Percentiles rank a stretch among this genome's conserved stretches.
phyloP scores from a whole-genome alignment of 73 alveolate species.

The Paramecium bursaria region DNA sequence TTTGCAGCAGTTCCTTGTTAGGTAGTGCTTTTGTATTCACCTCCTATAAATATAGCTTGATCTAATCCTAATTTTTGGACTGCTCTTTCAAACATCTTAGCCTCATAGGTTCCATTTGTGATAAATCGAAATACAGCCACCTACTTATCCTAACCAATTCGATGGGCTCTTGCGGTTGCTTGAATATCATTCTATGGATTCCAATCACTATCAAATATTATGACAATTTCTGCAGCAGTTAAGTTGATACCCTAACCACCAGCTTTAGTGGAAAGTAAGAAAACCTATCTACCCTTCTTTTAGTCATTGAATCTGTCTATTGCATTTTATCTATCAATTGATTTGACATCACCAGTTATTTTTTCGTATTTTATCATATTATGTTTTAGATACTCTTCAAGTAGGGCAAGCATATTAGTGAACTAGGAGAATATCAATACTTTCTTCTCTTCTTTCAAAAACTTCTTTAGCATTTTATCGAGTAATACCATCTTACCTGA shows the following conservation, averaged over 20 bases:
- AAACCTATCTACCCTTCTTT: conserved; percentile 88
- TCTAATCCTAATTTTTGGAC: conserved; percentile 90
- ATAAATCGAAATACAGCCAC: conserved; percentile 96
- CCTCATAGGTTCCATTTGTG: conserved; percentile 96
- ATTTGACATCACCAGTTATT: conserved; percentile 95
- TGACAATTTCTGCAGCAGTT: conserved; percentile 98
- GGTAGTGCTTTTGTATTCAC: conserved; percentile 77
- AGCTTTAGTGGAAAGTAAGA: conserved; percentile 96
- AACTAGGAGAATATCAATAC: conserved; percentile 97
- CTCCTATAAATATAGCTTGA: conserved; percentile 87
- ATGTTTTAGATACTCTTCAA: conserved; percentile 86
- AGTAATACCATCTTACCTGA: conserved; percentile 93
- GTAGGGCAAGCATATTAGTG: conserved; percentile 91
- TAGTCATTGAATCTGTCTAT: conserved; percentile 95
- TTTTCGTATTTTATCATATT: conserved; percentile 86
- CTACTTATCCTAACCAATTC: conserved; percentile 97
- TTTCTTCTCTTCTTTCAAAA: conserved; percentile 82
- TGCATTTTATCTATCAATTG: conserved; percentile 90
- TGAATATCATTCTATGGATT: conserved; percentile 97
- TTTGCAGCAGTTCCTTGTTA: not conserved
- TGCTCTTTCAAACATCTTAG: conserved; percentile 96
- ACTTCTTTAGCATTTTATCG: conserved; percentile 87
- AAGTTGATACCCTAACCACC: conserved; percentile 99
- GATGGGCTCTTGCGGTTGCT: conserved; percentile 99
- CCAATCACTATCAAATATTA: conserved; percentile 99